Percentiles rank a stretch among this genome's conserved stretches.
Evolutionary conservation across 1,284 basidiomycete genomes (phyloP).

Genomic region (Trametes pubescens): DNA sequence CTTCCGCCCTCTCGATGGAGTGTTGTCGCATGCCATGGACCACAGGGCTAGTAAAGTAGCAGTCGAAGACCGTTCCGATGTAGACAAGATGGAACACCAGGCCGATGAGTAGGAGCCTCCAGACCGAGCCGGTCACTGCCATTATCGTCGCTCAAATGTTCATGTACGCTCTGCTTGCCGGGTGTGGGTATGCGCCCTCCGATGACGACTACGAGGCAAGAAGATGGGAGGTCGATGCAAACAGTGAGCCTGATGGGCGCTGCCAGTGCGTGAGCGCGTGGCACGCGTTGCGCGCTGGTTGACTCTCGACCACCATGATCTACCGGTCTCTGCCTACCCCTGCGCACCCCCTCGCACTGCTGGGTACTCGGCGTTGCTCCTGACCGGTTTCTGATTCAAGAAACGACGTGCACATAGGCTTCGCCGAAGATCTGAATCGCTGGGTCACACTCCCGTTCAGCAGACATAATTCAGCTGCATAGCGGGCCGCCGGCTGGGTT

Average conservation of each 20-base stretch:
- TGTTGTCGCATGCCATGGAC: slow-evolving; percentile 76
- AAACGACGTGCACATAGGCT: background rate
- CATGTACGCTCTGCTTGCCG: slow-evolving; percentile 20
- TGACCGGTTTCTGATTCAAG: slow-evolving; percentile 8
- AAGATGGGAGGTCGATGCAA: background rate
- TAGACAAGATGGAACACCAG: slow-evolving; percentile 80
- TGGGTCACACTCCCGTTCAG: slow-evolving; percentile 20
- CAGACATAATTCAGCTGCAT: slow-evolving; percentile 19
- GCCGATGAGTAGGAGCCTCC: slow-evolving; percentile 65
- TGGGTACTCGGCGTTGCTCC: background rate
- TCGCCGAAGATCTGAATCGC: slow-evolving; percentile 3
- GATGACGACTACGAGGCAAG: background rate
- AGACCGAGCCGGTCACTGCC: slow-evolving; percentile 26
- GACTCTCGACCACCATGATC: background rate
- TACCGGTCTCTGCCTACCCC: no score
- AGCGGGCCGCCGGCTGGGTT: slow-evolving; percentile 27
- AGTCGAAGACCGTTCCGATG: slow-evolving; percentile 85
- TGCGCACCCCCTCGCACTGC: background rate
- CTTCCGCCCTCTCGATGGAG: slow-evolving; percentile 54
- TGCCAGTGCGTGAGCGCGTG: background rate
- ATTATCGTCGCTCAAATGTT: slow-evolving; percentile 10
- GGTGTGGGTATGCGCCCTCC: background rate
- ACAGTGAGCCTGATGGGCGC: background rate
- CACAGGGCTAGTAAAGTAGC: slow-evolving; percentile 87
- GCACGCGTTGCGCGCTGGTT: background rate